Base-by-base conservation (phyloP, 2,329 filamentous ascomycete species). In the Fusarium nisikadoi region DNA sequence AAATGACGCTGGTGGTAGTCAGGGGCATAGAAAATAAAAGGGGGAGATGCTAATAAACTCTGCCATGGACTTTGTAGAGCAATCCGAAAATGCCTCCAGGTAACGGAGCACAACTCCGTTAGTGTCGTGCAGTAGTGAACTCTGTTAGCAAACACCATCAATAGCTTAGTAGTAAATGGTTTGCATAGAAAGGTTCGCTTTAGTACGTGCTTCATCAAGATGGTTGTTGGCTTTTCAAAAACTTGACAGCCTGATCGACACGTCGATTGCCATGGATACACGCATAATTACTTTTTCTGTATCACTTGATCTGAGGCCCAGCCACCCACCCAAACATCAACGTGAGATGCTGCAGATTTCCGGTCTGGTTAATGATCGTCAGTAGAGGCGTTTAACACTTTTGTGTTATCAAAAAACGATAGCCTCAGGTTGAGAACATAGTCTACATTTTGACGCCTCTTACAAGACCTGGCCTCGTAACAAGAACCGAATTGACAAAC, bases 251-350 rank as follows among this genome's bases (percentile, higher is more conserved):
- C 23, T 53, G 55, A 65, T 65, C 36, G 43, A 29, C 53, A 33
- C 8, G 13, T 39, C n/a, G 50, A 47, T 25, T 43, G n/a, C 25
- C 41, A 65, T 39, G 19, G 54, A 50, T 27, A 43, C 29, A 31
- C 27, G 20, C 8, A 46, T 33, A 39, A 33, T 66, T 49, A 61
- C 42, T 56, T 72, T 59, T 42, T 46, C 27, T 49, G 36, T 59
- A 66, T 53, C 70, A 57, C 70, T 67, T 54, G 61, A 56, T 49
- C 31, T 50, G 31, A 33, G 57, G 58, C 16, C 46, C 46, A 67
- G 61, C 45, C 36, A 54, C 46, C 39, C 53, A 43, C 61, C 41
- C 33, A 55, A 60, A 45, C 33, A 58, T 41, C 53, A 41, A 63
- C 52, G 57, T 47, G 42, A 56, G 53, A 36, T 63, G 52, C 50